These are phyloP conservation scores for Amylocystis lapponica DNA, from an alignment of 768 basidiomycete genomes.

Conservation along the genomic window DNA sequence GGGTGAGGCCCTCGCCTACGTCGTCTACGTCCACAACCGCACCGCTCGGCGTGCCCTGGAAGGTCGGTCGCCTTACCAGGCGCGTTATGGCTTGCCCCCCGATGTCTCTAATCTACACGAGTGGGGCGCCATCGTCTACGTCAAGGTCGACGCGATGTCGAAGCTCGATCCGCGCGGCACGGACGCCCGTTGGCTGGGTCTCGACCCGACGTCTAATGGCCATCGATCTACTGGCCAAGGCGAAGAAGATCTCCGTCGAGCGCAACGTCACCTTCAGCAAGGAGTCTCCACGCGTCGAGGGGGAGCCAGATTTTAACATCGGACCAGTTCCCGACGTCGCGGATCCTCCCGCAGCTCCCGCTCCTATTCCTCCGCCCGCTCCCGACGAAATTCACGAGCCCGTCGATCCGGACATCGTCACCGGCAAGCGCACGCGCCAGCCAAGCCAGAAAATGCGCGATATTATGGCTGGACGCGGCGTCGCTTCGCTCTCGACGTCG, in stretches of 20 bases:
- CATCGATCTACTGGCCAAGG: conserved; percentile 29
- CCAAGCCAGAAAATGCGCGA: not conserved
- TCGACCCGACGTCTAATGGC: conserved; percentile 22
- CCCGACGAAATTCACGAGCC: too few relatives aligned
- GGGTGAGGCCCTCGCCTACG: conserved; percentile 32
- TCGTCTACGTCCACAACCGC: conserved; percentile 32
- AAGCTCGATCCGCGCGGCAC: conserved; percentile 12
- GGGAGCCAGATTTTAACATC: too few relatives aligned
- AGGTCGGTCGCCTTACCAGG: conserved; percentile 18
- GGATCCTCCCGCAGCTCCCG: too few relatives aligned
- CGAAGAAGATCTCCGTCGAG: conserved; percentile 19
- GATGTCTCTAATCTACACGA: not conserved
- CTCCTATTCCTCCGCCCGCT: too few relatives aligned
- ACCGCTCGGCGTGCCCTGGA: conserved; percentile 22
- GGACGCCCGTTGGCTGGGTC: conserved; percentile 10
- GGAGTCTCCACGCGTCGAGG: too few relatives aligned
- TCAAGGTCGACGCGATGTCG: not conserved
- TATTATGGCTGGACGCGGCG: not conserved
- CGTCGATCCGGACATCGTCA: too few relatives aligned
- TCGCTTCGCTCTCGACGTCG: too few relatives aligned
- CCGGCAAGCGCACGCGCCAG: too few relatives aligned
- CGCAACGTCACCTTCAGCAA: conserved; percentile 17
- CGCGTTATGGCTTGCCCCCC: conserved; percentile 1
- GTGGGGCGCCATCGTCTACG: conserved; percentile 6
- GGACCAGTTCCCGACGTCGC: too few relatives aligned